phyloP scores from a whole-genome alignment of 2,329 filamentous ascomycete genomes.

The Xylaria arbuscula region DNA sequence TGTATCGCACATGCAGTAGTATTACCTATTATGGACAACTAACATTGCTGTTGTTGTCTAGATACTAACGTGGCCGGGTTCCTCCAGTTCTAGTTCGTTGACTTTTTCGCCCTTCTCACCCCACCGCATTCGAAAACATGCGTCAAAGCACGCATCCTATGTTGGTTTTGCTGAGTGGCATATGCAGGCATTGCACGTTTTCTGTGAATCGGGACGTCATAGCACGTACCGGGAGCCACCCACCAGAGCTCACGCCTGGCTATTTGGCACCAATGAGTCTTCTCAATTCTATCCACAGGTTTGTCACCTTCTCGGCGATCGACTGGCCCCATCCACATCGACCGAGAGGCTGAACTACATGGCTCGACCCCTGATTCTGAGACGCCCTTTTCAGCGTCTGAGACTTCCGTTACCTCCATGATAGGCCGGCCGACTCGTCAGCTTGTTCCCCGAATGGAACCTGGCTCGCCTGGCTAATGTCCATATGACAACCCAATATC shows the following conservation, averaged over 20 bases:
- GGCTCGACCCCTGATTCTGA: constrained; percentile 22
- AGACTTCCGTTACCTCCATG: constrained; percentile 6
- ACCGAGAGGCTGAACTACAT: constrained; percentile 34
- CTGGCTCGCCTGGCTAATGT: constrained; percentile 8
- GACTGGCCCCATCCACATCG: constrained; percentile 23
- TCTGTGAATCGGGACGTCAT: constrained; percentile 29
- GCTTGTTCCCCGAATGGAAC: constrained; percentile 21
- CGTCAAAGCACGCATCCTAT: neutral
- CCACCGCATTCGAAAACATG: neutral
- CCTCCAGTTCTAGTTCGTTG: neutral
- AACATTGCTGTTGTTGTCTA: neutral
- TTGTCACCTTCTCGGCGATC: constrained; percentile 17
- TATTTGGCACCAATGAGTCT: constrained; percentile 32
- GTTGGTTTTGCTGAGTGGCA: constrained; percentile 8
- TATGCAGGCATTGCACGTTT: constrained; percentile 28
- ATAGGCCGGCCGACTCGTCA: constrained; percentile 16
- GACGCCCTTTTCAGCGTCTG: constrained; percentile 22
- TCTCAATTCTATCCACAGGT: constrained; percentile 23
- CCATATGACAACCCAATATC: neutral
- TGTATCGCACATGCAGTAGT: neutral
- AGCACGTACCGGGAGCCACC: neutral
- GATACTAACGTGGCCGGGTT: neutral
- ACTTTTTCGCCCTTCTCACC: constrained; percentile 7
- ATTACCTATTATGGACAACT: neutral
- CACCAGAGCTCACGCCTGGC: constrained; percentile 12